Base-by-base conservation (phyloP, 805 yeast genomes). In the Candida awuae region DNA sequence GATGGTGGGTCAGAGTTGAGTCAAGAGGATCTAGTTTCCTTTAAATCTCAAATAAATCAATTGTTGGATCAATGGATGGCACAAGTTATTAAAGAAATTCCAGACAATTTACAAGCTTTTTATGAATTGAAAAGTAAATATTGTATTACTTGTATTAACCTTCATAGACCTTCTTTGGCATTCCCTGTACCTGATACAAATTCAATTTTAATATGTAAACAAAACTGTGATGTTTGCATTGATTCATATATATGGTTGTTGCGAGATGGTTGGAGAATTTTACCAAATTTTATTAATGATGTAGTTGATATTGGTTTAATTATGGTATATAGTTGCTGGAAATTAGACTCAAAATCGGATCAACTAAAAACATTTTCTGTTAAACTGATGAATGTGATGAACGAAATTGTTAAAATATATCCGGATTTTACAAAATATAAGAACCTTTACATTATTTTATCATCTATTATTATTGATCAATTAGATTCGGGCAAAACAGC, bases 311-410 rank as follows among this genome's bases (percentile, higher is more conserved):
- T 46, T 17, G 53, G 55, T 3, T 39, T 51, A 7, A 45, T 55
- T 1, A 49, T 51, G 48, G 39, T 53, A 12, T 53, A 51, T 30
- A 51, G 56, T 22, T 50, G 50, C 15, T 53, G 55, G 55, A 44
- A 53, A 30, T 17, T 48, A 2, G 56, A 53, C 18, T 17, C 39
- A 6, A 34, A 43, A 23, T 43, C 55, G 3, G 37, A 18, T 16
- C 37, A 36, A 10, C 39, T 51, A 9, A 38, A 43, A 16, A 25
- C 34, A 7, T 47, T 51, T 28, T 48, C 55, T 0, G 2, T n/a
- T 3, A 35, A 40, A n/a, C 38, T 44, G 7, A 15, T 40, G 20
- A 28, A 23, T 10, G 29, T 53, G 12, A 47, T 51, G 49, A 39
- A 47, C 15, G 48, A 47, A 27, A 47, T 52, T 3, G 38, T 48